Evolutionary conservation across 805 yeast species (phyloP), one percentile per base, ranked within the genome.

Genomic region (Clavispora phyllophila): DNA sequence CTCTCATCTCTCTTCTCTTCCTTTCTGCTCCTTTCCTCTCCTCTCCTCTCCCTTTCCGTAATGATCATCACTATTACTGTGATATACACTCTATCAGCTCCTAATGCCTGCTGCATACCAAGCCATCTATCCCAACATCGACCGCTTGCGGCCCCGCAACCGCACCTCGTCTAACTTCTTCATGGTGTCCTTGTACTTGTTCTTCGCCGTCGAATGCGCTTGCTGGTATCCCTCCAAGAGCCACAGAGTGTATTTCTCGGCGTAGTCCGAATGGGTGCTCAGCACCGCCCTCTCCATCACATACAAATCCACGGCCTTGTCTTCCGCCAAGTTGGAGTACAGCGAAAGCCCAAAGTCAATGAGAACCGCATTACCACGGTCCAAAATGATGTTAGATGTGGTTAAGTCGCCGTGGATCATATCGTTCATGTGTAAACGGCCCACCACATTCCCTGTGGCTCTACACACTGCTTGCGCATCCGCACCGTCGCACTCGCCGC

Each of bases 281-380:
- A 79, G 66, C 15, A 93, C 75, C 0, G 99, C 98, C 54, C 98
- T 71, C 62, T 93, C 99, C 46, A 93, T 65, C 9, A 93, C 98
- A 55, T 93, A 93, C 45, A 93, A 62, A 61, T 93, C 99, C n/a
- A 93, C 99, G 3, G 98, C 98, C 62, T 87, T 89, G 56, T 91
- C 98, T 55, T 93, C 99, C 0, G 85, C 76, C 47, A 88, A 60
- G 1, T 75, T 73, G 0, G 95, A 80, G 44, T 81, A 81, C 10
- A 89, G 79, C 2, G 95, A 85, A 15, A 93, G 70, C 0, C 99
- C 99, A 65, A 93, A 93, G 58, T 93, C 99, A 42, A 93, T 93
- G 50, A 93, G 62, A 26, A 70, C 76, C 0, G 95, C 88, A 7
- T 47, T 53, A 8, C 38, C 46, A 4, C 49, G 46, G 38, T 62